Evolutionary conservation across 1,139 yeast genomes (phyloP), one percentile per base, ranked within the genome.

Genomic region (Suhomyces atakaporum): DNA sequence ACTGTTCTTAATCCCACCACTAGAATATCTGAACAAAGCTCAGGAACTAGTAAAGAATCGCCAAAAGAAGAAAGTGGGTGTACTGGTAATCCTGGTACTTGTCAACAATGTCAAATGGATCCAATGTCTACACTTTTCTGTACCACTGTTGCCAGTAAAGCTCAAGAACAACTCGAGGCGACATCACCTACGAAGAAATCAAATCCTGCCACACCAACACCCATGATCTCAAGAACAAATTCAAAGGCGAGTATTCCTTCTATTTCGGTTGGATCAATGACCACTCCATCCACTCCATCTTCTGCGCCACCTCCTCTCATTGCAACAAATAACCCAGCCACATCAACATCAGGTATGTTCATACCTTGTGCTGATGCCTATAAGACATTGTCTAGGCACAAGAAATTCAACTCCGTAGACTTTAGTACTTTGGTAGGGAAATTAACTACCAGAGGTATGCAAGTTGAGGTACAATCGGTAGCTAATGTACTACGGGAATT

Each of bases 121-220:
- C 96, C 96, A 27, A 81, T 87, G 89, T 84, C 92, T 4, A 86
- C 95, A 1, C 65, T 87, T 25, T 88, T 88, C 63, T 88, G 96
- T 63, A 81, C 94, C 1, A 84, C 95, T 0, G 80, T 87, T 27
- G 95, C 95, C 5, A 75, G 75, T 38, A 74, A 73, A 48, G 74
- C 65, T 1, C 58, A 54, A 38, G 59, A 54, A 25, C 53, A 47
- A 31, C 45, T 40, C 21, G 51, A 38, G n/a, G 33, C 46, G 10
- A 11, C 25, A 1, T 18, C 38, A 14, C 31, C 37, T 5, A 11
- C 7, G 3, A 30, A 32, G 11, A 27, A 18, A 7, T 39, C 49
- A 1, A 29, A 21, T 12, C 27, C 46, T 4, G 31, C 45, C 1
- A 39, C 49, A 3, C 47, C 51, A 7, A 38, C 27, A 14, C 46